Conservation (phyloP, 371 early-diverging fungal genomes). For the Mucor velutinosus region DNA sequence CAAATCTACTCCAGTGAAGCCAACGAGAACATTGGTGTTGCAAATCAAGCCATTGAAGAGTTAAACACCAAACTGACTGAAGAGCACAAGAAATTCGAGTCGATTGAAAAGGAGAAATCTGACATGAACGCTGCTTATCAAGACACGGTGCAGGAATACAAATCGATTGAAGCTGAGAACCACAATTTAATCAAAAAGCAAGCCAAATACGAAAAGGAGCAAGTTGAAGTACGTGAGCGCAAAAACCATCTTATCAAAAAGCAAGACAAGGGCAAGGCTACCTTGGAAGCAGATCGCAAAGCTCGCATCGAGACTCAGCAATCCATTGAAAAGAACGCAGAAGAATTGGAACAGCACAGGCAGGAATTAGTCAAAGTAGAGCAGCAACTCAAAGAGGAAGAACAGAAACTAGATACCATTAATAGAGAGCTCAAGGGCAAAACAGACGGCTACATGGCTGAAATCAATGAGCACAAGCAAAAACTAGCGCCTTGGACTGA, state of each 20-base stretch:
- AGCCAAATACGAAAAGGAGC: slow-evolving; percentile 75
- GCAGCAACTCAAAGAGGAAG: slow-evolving; percentile 65
- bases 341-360: slow-evolving; percentile 54
- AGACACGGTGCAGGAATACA: slow-evolving; percentile 61
- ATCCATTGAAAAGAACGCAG: slow-evolving; percentile 57
- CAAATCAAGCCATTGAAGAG: slow-evolving; percentile 49
- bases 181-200: slow-evolving; percentile 62
- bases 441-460: slow-evolving; percentile 69
- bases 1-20: slow-evolving; percentile 68
- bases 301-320: slow-evolving; percentile 50
- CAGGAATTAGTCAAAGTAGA: slow-evolving; percentile 67
- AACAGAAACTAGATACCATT: slow-evolving; percentile 75
- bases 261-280: slow-evolving; percentile 67
- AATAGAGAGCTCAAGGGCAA: slow-evolving; percentile 81
- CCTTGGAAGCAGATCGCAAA: slow-evolving; percentile 61
- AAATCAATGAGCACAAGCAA: slow-evolving; percentile 78
- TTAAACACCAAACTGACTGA: slow-evolving; percentile 55
- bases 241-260: slow-evolving; percentile 77
- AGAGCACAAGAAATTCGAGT: slow-evolving; percentile 60
- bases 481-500: slow-evolving; percentile 86
- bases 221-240: slow-evolving; percentile 77
- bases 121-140: slow-evolving; percentile 60
- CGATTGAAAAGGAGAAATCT: slow-evolving; percentile 59
- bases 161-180: slow-evolving; percentile 63
- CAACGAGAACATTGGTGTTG: slow-evolving; percentile 44